Conservation (phyloP, 2,329 filamentous ascomycete species). For the Diaporthe capsici region DNA sequence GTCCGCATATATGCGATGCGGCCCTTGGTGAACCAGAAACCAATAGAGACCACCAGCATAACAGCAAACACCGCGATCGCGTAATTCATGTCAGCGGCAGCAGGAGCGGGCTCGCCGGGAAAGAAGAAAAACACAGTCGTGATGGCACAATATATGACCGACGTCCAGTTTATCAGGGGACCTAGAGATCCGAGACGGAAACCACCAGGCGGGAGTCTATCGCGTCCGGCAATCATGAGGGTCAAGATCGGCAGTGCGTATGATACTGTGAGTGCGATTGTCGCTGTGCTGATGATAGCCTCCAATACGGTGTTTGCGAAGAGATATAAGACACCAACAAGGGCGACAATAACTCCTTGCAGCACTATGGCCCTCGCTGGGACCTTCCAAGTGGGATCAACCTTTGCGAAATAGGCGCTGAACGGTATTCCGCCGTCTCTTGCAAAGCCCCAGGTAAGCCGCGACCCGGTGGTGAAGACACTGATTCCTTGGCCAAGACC, state of each 20-base stretch:
- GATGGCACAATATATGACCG: slow-evolving; percentile 64
- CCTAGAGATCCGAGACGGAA: slow-evolving; percentile 50
- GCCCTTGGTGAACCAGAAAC: slow-evolving; percentile 66
- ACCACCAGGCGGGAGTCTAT: slow-evolving; percentile 61
- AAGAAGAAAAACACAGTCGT: slow-evolving; percentile 71
- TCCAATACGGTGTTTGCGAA: slow-evolving; percentile 67
- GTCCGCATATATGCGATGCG: slow-evolving; percentile 54
- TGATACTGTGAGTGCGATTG: slow-evolving; percentile 68
- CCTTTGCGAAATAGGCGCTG: slow-evolving; percentile 58
- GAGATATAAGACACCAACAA: slow-evolving; percentile 68
- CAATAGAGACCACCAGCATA: slow-evolving; percentile 64
- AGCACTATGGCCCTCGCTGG: slow-evolving; percentile 66
- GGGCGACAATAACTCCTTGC: slow-evolving; percentile 55
- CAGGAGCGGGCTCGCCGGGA: slow-evolving; percentile 60
- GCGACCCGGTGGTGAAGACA: slow-evolving; percentile 64
- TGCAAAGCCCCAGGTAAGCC: slow-evolving; percentile 69
- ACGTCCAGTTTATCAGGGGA: slow-evolving; percentile 61
- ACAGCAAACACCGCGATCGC: slow-evolving; percentile 70
- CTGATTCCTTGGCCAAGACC: slow-evolving; percentile 67
- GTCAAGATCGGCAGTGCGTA: slow-evolving; percentile 64
- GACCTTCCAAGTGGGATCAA: slow-evolving; percentile 65
- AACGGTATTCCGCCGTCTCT: slow-evolving; percentile 64
- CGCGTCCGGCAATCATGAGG: slow-evolving; percentile 64
- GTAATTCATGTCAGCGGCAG: slow-evolving; percentile 68
- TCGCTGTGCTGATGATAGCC: slow-evolving; percentile 69